Evolutionary conservation across 768 basidiomycete species (phyloP), one percentile per base, ranked within the genome.

Genomic region (Phlebiopsis gigantea): DNA sequence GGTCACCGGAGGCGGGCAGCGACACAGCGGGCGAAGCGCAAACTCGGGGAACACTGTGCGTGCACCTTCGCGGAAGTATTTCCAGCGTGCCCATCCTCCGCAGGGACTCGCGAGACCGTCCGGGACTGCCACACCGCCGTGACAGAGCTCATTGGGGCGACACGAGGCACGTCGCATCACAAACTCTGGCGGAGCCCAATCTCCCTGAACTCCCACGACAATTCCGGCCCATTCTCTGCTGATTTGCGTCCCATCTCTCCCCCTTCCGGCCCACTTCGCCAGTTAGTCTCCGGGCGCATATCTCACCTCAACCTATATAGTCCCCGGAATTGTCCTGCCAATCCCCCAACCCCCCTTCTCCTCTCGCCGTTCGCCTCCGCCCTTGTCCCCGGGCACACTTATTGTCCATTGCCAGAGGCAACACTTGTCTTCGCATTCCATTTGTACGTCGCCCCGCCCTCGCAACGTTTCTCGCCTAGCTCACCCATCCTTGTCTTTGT

Each of bases 251-350:
- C 31, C 24, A 39, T 39, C 34, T 39, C 8, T 10, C 34, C 34
- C 34, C 34, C 30, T 34, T 39, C 14, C n/a, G 30, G 50, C 50
- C 50, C 50, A 52, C 3, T 34, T 17, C 31, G 21, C 24, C 26
- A 34, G 31, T 34, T 52, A 3, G 9, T 52, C 19, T 30, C 21
- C 7, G 47, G 34, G 2, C 34, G 34, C 47, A 25, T 49, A 49
- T 25, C n/a, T 49, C 25, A 9, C 47, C 17, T 21, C 41, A 21
- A 56, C 29, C 15, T 66, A 68, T 68, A 68, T 66, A 66, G 64
- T 47, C 50, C 21, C 56, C 53, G 60, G 51, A 49, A 43, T 46
- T 54, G 54, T 60, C 50, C 57, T 52, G 53, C 54, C 56, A 58
- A 58, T 54, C 61, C 58, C 46, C 55, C 53, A 61, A 53, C 59